A percentile compares a stretch with the other conserved stretches of the same genome.
phyloP scores from a whole-genome alignment of 2,329 filamentous ascomycete species.

The Colletotrichum tamarilloi region DNA sequence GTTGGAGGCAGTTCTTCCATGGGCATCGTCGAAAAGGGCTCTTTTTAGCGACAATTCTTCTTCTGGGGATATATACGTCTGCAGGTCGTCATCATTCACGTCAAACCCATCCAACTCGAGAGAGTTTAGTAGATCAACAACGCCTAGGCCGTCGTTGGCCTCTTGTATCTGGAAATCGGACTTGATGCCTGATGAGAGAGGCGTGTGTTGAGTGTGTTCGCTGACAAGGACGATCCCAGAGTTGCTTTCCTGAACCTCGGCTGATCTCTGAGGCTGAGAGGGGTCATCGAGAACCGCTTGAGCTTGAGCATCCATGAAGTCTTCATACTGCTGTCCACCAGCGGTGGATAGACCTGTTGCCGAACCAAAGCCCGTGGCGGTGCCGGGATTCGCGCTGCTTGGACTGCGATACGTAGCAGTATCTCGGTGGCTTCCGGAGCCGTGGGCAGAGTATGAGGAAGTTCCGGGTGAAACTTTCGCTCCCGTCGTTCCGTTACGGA shows the following conservation, averaged over 20 bases:
- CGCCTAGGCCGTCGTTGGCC: conserved; percentile 32
- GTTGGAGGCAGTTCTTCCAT: not conserved
- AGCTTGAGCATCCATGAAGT: conserved; percentile 13
- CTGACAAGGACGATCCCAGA: not conserved
- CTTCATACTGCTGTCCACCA: conserved; percentile 15
- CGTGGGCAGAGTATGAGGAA: not conserved
- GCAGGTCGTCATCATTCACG: conserved; percentile 31
- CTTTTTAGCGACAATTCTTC: conserved; percentile 38
- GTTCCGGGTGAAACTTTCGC: conserved; percentile 1
- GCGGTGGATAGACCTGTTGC: not conserved
- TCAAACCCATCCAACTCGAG: conserved; percentile 33
- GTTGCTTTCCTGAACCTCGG: not conserved
- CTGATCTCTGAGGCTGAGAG: not conserved
- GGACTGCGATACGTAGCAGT: not conserved
- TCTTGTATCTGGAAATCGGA: conserved; percentile 31
- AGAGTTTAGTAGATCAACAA: conserved; percentile 31
- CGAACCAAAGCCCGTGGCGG: conserved; percentile 29
- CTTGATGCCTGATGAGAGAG: not conserved
- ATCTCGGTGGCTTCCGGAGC: not conserved
- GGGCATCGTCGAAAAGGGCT: conserved; percentile 40
- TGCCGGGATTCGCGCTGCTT: not conserved
- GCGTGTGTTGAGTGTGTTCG: not conserved
- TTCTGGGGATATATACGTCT: conserved; percentile 32
- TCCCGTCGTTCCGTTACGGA: not conserved
- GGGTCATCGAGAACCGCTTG: not conserved